Conservation (phyloP, 768 basidiomycete species). For the Lactarius sp. region DNA sequence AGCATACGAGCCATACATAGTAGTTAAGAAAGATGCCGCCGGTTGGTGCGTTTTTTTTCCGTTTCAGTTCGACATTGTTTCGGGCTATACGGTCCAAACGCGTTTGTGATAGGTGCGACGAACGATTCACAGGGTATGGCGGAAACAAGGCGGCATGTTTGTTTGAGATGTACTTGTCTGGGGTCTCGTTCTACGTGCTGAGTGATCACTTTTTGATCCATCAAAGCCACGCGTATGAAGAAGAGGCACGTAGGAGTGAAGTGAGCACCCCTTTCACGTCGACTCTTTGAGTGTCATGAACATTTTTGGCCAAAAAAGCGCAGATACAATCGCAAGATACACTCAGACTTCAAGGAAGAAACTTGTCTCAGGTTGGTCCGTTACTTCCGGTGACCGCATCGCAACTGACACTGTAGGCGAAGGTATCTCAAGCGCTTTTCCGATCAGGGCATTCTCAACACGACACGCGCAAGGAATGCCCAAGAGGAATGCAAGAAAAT, state of each 20-base stretch:
- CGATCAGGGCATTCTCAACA: constrained; percentile 23
- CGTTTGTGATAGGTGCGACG: constrained; percentile 64
- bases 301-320: constrained; percentile 40
- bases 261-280: constrained; percentile 32
- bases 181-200: constrained; percentile 78
- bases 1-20: constrained; percentile 85
- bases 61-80: neutral
- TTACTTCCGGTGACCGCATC: neutral
- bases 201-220: constrained; percentile 87
- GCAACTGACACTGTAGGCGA: neutral
- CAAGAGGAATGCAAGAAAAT: constrained; percentile 25
- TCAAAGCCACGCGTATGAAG: constrained; percentile 80
- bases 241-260: constrained; percentile 65
- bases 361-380: constrained; percentile 52
- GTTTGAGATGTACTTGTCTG: constrained; percentile 86
- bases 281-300: neutral
- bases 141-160: constrained; percentile 91
- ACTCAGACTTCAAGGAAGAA: constrained; percentile 76
- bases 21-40: constrained; percentile 53
- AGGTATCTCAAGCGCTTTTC: constrained; percentile 23
- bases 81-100: neutral
- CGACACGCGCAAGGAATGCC: constrained; percentile 19
- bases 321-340: constrained; percentile 69
- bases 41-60: constrained; percentile 4
- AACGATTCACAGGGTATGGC: constrained; percentile 86